Base-by-base conservation (phyloP, 2,329 filamentous ascomycete species). In the Cladophialophora carrionii region DNA sequence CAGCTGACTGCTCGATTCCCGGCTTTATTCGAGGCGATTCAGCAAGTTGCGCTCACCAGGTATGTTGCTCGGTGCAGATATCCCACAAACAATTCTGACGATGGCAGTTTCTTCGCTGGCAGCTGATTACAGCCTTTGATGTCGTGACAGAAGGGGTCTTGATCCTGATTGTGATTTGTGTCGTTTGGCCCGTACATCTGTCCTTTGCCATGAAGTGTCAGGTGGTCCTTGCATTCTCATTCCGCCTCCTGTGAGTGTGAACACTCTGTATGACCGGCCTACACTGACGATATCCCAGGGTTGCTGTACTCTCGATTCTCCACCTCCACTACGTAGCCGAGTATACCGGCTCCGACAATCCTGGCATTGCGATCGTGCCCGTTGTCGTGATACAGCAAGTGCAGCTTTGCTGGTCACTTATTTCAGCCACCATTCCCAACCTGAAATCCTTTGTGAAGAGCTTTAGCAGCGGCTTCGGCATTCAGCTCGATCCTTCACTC, bases 391-490 rank as follows among this genome's bases (percentile, higher is more conserved):
- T 74, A 63, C 75, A 77, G 20, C 74, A 78, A 61, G 72, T 78
- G 48, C 72, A 80, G 46, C 72, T 80, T 26, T 75, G 77, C 34
- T 78, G 76, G 70, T 77, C 77, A 17, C 73, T 81, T 29, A 78
- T 79, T 64, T 72, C 76, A 0, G 76, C 77, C 46, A 81, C 78
- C 0, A 72, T 80, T 14, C 77, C 78, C 3, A 79, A 78, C 26
- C 72, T 79, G 32, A 79, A 78, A 63, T 74, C 76, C 4, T 80
- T 79, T 62, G 76, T 79, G 14, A 73, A 77, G 31, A 74, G 73
- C 55, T 79, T 79, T 72, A 77, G 76, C 64, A 78, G 76, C 17
- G 75, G 78, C n/a, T 79, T 77, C 54, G 65, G 65, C 26, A 71
- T 73, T 34, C 65, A 64, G 32, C 65, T 70, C 34, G 66, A 70